Evolutionary conservation across 2,329 filamentous ascomycete genomes (phyloP).

Genomic region (Pseudogymnoascus sp.): DNA sequence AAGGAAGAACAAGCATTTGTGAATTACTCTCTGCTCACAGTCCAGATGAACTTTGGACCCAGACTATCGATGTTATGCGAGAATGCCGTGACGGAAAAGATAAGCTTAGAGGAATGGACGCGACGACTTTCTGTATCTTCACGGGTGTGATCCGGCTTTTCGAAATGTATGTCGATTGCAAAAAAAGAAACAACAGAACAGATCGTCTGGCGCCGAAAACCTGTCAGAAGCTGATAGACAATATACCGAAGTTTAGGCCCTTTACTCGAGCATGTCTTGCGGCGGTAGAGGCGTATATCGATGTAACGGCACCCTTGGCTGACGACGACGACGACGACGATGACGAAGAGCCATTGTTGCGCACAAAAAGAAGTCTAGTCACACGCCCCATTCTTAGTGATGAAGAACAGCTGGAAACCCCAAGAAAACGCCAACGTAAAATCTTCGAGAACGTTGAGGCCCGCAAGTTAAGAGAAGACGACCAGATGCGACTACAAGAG

Average conservation of each 20-base stretch:
- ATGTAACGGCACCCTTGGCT: neutral
- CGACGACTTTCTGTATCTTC: conserved; percentile 14
- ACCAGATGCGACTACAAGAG: conserved; percentile 44
- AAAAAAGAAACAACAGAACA: conserved; percentile 13
- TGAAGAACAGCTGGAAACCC: conserved; percentile 14
- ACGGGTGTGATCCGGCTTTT: conserved; percentile 21
- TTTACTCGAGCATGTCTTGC: conserved; percentile 10
- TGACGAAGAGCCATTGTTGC: conserved; percentile 21
- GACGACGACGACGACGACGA: conserved; percentile 26
- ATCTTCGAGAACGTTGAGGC: conserved; percentile 40
- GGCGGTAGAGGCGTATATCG: neutral
- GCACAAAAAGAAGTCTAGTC: neutral
- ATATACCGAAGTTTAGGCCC: conserved; percentile 10
- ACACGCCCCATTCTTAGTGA: neutral
- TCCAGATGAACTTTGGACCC: conserved; percentile 16
- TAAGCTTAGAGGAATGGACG: conserved; percentile 16
- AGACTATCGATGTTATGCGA: conserved; percentile 16
- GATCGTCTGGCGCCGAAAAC: conserved; percentile 20
- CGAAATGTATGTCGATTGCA: conserved; percentile 27
- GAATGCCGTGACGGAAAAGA: neutral
- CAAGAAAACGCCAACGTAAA: conserved; percentile 32
- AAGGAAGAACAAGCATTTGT: conserved; percentile 11
- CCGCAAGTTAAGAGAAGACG: conserved; percentile 46
- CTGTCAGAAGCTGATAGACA: conserved; percentile 22
- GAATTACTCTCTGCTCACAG: conserved; percentile 14